Evolutionary conservation across 192 early-diverging fungal species (phyloP), one percentile per base, ranked within the genome.

Genomic region (Jimgerdemannia lactiflua): DNA sequence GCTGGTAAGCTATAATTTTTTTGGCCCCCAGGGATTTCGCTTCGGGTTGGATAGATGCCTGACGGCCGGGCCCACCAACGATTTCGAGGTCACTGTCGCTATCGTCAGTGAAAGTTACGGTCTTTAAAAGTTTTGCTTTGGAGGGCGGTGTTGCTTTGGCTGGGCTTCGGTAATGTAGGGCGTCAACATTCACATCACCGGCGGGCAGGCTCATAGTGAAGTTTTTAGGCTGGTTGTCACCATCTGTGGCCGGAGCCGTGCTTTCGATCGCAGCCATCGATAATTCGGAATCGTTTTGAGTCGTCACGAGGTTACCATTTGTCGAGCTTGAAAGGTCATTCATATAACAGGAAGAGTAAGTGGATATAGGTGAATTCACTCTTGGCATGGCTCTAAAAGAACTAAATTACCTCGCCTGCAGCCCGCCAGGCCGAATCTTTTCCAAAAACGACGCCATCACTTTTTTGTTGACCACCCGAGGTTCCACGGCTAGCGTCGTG

Each of bases 71-170:
- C 40, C 10, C 65, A 4, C 74, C 74, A 43, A 80, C 64, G 43
- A 80, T 77, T n/a, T 77, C 75, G 18, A 80, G 68, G 64, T 80
- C 79, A 70, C 75, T 76, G 9, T 77, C 75, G 43, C 70, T 74
- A 18, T 72, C 75, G 42, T 70, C 29, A 9, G 40, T 41, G 19
- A 68, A 41, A 19, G 8, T 20, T 9, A 20, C 6, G 19, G 67
- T 68, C 18, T 68, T 41, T 7, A 6, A 9, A 14, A 0, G 0
- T 68, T 39, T 68, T 39, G 67, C 6, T 68, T 20, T 68, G 67
- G 9, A 6, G 19, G 40, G 6, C 19, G 67, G 8, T 7, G 19
- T 1, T 68, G 9, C 29, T 68, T 41, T 20, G 67, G 67, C 9
- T 68, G 29, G 40, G 67, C 0, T 68, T 68, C 40, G 8, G 18